Conservation (phyloP, 2,329 filamentous ascomycete species). For the Capronia epimyces region DNA sequence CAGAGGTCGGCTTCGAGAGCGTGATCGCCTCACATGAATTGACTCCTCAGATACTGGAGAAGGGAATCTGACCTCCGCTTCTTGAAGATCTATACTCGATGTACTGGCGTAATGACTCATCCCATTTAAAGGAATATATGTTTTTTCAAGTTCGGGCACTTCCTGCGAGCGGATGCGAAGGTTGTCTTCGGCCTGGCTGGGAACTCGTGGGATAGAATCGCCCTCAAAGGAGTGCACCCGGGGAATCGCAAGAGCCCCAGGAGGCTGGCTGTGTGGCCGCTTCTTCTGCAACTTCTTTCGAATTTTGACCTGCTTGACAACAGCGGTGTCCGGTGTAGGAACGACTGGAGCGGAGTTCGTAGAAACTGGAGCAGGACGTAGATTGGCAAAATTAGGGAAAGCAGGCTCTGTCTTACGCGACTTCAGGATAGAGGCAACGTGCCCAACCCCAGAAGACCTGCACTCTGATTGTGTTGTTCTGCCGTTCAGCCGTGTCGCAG, state of each 20-base stretch:
- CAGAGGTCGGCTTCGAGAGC: slow-evolving; percentile 18
- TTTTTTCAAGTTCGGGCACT: slow-evolving; percentile 27
- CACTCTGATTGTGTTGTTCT: not conserved
- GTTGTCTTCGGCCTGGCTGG: slow-evolving; percentile 19
- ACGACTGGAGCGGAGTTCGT: not conserved
- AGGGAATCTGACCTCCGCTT: slow-evolving; percentile 24
- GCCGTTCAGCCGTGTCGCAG: not conserved
- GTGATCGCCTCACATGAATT: slow-evolving; percentile 7
- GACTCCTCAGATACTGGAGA: slow-evolving; percentile 21
- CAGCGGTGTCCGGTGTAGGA: not conserved
- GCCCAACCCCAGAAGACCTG: not conserved
- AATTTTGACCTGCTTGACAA: slow-evolving; percentile 6
- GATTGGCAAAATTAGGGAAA: slow-evolving; percentile 13
- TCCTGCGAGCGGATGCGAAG: slow-evolving; percentile 24
- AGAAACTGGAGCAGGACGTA: slow-evolving; percentile 1
- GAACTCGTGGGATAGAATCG: slow-evolving; percentile 21
- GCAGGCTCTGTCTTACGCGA: slow-evolving; percentile 13
- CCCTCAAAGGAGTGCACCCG: slow-evolving; percentile 19
- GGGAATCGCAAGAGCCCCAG: slow-evolving; percentile 15
- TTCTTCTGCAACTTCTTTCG: slow-evolving; percentile 27
- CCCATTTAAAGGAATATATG: slow-evolving; percentile 15
- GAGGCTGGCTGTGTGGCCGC: slow-evolving; percentile 19
- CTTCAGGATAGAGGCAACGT: slow-evolving; percentile 15
- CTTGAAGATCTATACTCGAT: slow-evolving; percentile 17
- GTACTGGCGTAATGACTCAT: slow-evolving; percentile 9